Base-by-base conservation (phyloP, 208 protist species). In the Naegleria lovaniensis region DNA sequence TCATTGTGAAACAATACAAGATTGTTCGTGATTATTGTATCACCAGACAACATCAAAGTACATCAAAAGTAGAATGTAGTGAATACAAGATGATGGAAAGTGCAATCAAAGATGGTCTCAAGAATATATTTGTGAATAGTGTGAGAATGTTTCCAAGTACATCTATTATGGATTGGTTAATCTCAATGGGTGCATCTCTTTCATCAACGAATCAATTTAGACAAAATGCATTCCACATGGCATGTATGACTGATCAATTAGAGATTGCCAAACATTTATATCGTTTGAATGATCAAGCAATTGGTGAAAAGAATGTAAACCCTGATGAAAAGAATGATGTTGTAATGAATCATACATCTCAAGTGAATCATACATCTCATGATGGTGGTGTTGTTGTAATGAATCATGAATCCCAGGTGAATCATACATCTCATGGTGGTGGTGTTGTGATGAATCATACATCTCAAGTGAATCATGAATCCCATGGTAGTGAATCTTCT, bases 161-260 rank as follows among this genome's bases (percentile, higher is more conserved):
- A 36, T 79, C 16, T 0, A 36, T 79, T 9, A 36, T 79, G 0
- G 67, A 79, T 79, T 79, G 67, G 67, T 79, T 79, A 36, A 13
- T 79, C 7, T 36, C 29, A 36, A 36, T 79, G 7, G 67, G 67
- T 36, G 67, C 67, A 2, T 36, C 67, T 36, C 7, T 79, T 36
- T 36, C 16, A 36, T 79, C 67, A 0, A 36, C 29, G 1, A 79
- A 79, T 36, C 67, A 79, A 79, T 79, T 79, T 79, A 79, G n/a
- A 79, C 67, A 79, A 79, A 79, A 79, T 79, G 67, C 67, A 79
- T 79, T 79, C 29, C 67, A 79, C 36, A 79, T 79, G 67, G 67
- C 67, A 13, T 79, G 67, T 79, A 79, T 79, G 67, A 79, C 67
- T 36, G 67, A 79, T 79, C 67, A 79, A 79, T 25, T 79, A 36